A percentile compares a stretch with the other conserved stretches of the same genome.
phyloP scores from a whole-genome alignment of 495 filamentous ascomycete species.

The Pyrenula aspistea region DNA sequence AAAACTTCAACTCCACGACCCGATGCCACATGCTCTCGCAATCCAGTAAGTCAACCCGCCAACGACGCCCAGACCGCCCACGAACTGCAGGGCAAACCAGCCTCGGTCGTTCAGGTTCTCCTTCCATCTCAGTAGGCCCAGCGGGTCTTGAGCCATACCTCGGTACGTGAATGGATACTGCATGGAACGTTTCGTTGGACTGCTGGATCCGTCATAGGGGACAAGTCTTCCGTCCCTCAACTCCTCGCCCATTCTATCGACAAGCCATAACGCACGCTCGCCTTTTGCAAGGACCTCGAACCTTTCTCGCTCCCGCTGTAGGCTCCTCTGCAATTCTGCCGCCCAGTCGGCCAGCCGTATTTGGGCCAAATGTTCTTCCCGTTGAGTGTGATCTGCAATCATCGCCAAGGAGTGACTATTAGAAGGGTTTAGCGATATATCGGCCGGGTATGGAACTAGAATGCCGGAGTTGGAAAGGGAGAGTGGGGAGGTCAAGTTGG shows the following conservation, averaged over 20 bases:
- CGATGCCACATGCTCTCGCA: conserved; percentile 31
- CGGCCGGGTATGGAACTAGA: conserved; percentile 4
- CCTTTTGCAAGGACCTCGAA: conserved; percentile 57
- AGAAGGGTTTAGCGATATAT: conserved; percentile 9
- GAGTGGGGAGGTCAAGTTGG: background rate
- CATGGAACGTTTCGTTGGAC: conserved; percentile 8
- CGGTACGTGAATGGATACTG: conserved; percentile 16
- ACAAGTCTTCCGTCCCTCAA: conserved; percentile 61
- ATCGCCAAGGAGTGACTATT: conserved; percentile 58
- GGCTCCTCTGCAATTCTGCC: conserved; percentile 69
- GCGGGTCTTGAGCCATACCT: conserved; percentile 51
- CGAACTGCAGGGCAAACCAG: conserved; percentile 61
- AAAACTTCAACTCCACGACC: conserved; percentile 11
- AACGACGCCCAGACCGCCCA: conserved; percentile 63
- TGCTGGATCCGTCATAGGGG: conserved; percentile 22
- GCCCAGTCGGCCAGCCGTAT: conserved; percentile 84
- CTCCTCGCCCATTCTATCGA: conserved; percentile 60
- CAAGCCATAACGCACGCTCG: conserved; percentile 73
- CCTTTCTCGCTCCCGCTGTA: conserved; percentile 67
- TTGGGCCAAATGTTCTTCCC: conserved; percentile 64
- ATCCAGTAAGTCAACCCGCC: conserved; percentile 62
- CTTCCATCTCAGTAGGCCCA: conserved; percentile 60
- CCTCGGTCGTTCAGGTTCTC: conserved; percentile 55
- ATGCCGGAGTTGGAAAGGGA: conserved; percentile 12
- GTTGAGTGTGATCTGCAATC: conserved; percentile 57